Evolutionary conservation across 805 yeast species (phyloP), one percentile per base, ranked within the genome.

Genomic region (Yamadazyma akitaensis): DNA sequence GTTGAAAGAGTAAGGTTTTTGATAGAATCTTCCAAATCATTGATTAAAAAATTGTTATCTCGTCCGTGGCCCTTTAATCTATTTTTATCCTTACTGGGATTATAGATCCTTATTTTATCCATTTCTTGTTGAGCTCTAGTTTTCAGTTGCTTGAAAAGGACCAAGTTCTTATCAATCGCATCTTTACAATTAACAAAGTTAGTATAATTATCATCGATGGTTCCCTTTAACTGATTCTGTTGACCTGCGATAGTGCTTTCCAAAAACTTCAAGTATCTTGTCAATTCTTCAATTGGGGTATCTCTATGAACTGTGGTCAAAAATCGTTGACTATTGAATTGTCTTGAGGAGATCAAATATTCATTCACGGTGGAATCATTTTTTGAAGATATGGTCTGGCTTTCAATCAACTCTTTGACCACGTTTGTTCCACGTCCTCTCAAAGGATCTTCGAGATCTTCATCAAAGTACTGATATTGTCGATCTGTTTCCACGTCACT

Each of bases 1-100:
- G 74, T 62, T 1, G 70, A 59, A 30, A 66, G 52, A 43, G 68
- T 70, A 40, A 72, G 55, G 50, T 68, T 68, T 46, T 69, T 68
- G 33, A 72, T 58, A 2, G 71, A 58, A 40, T 63, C 69, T 51
- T 72, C 77, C 32, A 72, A 57, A 43, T 65, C 73, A 24, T 57
- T 56, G 28, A 72, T 55, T 1, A 68, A 50, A 21, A 37, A 43
- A 17, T 46, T 46, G 12, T 61, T 64, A 37, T 60, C 56, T 14
- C 53, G 50, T 42, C 42, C 51, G 36, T 28, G 49, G 9, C 21
- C 18, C 34, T 47, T 53, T 10, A 33, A 46, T 47, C 60, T 51
- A 37, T 53, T 51, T 26, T 35, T 36, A 12, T 46, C 40, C 25
- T 37, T 41, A 14, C 59, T 54, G 0, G 77, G 76, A 44, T 72